Evolutionary conservation across 2,329 filamentous ascomycete species (phyloP).

Genomic region (Fonsecaea monophora): DNA sequence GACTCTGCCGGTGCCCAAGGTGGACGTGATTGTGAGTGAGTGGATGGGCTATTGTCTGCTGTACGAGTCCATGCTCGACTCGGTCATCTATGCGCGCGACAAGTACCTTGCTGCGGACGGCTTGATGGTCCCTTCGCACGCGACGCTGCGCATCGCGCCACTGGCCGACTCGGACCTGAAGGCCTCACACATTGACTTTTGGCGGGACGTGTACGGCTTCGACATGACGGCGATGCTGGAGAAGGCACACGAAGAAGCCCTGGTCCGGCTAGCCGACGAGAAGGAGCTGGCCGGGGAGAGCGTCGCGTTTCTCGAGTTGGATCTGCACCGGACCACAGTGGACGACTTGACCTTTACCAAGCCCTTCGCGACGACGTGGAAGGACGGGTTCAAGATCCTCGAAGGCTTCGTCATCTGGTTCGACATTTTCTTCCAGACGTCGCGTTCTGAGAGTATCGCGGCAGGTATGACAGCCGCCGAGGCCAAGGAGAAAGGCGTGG

Average conservation of each 20-base stretch:
- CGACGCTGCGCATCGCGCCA: conserved; percentile 81
- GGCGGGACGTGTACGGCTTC: conserved; percentile 93
- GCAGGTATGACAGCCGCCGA: conserved; percentile 65
- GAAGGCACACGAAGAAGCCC: conserved; percentile 74
- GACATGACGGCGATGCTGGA: conserved; percentile 90
- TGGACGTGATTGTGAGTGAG: conserved; percentile 94
- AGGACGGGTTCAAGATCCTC: conserved; percentile 52
- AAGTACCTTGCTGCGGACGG: conserved; percentile 81
- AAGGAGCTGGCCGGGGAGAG: conserved; percentile 62
- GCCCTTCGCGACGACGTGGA: conserved; percentile 65
- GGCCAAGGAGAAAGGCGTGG: conserved; percentile 68
- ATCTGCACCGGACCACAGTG: conserved; percentile 74
- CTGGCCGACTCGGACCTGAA: conserved; percentile 79
- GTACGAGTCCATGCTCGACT: conserved; percentile 96
- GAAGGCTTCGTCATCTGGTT: conserved; percentile 94
- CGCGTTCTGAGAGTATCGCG: conserved; percentile 56
- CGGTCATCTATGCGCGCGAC: conserved; percentile 86
- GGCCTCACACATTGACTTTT: conserved; percentile 79
- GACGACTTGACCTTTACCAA: conserved; percentile 78
- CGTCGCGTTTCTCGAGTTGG: conserved; percentile 74
- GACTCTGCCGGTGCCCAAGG: conserved; percentile 74
- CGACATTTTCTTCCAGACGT: conserved; percentile 85
- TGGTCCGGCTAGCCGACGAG: conserved; percentile 74
- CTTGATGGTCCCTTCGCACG: conserved; percentile 84
- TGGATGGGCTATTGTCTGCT: conserved; percentile 97